These are phyloP conservation scores for Closterium sp. DNA, from an alignment of 139 green algal species.

Conservation along the genomic window DNA sequence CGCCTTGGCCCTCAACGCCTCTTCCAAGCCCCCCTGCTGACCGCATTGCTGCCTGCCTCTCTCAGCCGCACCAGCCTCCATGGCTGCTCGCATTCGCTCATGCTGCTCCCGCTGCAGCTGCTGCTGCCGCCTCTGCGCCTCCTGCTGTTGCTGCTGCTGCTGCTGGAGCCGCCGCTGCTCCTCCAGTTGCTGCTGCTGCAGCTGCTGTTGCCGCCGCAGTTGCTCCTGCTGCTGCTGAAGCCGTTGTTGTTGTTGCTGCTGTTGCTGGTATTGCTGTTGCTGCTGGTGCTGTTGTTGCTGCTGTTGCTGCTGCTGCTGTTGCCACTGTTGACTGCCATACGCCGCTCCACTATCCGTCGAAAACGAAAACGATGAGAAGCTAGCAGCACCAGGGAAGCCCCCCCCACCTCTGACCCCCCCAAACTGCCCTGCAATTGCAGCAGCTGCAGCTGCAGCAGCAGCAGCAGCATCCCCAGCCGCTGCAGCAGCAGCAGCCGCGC, in stretches of 20 bases:
- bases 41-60: background rate
- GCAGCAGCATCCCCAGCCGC: background rate
- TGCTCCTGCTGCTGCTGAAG: background rate
- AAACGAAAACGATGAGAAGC: background rate
- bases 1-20: background rate
- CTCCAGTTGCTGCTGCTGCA: background rate
- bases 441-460: background rate
- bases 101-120: background rate
- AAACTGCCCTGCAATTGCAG: background rate
- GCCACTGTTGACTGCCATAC: background rate
- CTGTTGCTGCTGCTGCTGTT: background rate
- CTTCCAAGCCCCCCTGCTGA: background rate
- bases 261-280: background rate
- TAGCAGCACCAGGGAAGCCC: background rate
- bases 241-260: background rate
- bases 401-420: background rate
- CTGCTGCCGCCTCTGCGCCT: background rate
- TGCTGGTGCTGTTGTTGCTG: background rate
- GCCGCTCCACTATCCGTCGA: background rate
- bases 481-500: background rate
- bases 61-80: background rate
- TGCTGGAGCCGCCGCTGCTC: background rate
- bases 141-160: background rate
- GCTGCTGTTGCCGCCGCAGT: background rate
- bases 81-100: background rate